These are phyloP conservation scores for Paraphoma sp. DNA, from an alignment of 2,329 filamentous ascomycete species.

Conservation along the genomic window DNA sequence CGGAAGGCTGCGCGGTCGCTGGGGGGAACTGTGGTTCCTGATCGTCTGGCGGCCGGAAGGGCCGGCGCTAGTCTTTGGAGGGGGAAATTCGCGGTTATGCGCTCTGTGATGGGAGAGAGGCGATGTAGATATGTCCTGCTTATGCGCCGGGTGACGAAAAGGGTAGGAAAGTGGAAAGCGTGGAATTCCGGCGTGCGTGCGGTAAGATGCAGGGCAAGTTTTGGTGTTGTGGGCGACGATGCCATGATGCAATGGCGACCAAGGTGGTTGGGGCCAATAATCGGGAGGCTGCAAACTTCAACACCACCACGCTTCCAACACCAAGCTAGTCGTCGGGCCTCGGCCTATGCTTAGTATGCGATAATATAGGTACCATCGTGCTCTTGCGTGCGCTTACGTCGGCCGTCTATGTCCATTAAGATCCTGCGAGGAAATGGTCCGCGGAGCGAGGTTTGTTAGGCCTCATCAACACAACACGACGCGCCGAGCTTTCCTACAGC, in stretches of 20 bases:
- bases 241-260: slow-evolving; percentile 36
- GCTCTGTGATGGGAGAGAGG: slow-evolving; percentile 6
- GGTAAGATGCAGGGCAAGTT: slow-evolving; percentile 18
- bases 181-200: slow-evolving; percentile 12
- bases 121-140: slow-evolving; percentile 4
- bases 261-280: slow-evolving; percentile 40
- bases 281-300: slow-evolving; percentile 28
- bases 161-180: slow-evolving; percentile 7
- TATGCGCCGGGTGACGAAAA: neutral
- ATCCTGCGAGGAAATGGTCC: neutral
- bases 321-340: neutral
- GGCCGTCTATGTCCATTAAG: neutral
- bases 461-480: too few relatives aligned
- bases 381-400: neutral
- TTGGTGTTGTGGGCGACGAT: slow-evolving; percentile 19
- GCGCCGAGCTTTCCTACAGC: too few relatives aligned
- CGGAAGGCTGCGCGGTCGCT: slow-evolving; percentile 18
- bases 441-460: too few relatives aligned
- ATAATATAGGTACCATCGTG: neutral
- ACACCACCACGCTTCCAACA: slow-evolving; percentile 10
- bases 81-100: slow-evolving; percentile 18
- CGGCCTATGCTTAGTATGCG: neutral
- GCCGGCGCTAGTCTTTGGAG: slow-evolving; percentile 29
- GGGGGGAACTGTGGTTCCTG: slow-evolving; percentile 24
- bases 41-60: slow-evolving; percentile 18